These are phyloP conservation scores for Phyllosticta citrichinensis DNA, from an alignment of 2,329 filamentous ascomycete species.

Conservation along the genomic window DNA sequence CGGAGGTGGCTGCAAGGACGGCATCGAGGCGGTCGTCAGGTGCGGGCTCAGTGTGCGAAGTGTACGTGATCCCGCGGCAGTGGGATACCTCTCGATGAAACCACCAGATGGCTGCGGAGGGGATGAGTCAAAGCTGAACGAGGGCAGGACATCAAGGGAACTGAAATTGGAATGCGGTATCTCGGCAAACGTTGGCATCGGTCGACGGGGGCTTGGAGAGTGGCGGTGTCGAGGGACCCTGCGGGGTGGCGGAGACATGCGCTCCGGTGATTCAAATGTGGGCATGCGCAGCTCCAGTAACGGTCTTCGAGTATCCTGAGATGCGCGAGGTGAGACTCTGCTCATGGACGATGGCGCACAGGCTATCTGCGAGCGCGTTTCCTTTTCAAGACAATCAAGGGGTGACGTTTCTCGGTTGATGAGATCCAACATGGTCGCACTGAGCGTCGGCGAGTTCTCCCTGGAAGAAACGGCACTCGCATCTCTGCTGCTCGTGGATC, in stretches of 20 bases:
- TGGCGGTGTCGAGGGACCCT: conserved; percentile 6
- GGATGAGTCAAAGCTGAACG: conserved; percentile 3
- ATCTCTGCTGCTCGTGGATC: neutral
- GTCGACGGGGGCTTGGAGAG: neutral
- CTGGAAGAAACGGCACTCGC: neutral
- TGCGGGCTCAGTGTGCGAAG: conserved; percentile 1
- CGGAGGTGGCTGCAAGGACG: conserved; percentile 6
- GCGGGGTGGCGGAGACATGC: conserved; percentile 2
- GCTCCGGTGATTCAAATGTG: conserved; percentile 9
- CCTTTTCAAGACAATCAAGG: conserved; percentile 8
- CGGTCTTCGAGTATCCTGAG: neutral
- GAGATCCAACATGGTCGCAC: conserved; percentile 2
- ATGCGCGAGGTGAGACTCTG: neutral
- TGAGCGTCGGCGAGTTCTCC: conserved; percentile 1
- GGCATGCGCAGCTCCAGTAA: conserved; percentile 5
- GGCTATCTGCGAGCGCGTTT: neutral
- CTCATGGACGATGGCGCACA: conserved; percentile 1
- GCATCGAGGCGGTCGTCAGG: conserved; percentile 7
- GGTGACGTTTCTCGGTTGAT: conserved; percentile 4
- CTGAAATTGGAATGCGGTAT: conserved; percentile 3
- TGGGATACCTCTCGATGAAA: conserved; percentile 6
- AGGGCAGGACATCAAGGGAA: conserved; percentile 4
- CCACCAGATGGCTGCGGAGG: conserved; percentile 3
- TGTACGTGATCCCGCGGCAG: neutral
- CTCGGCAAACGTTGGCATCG: conserved; percentile 1